A percentile compares a stretch with the other conserved stretches of the same genome.
These are phyloP conservation scores for Anthostomella pinea DNA, from an alignment of 2,329 filamentous ascomycete genomes.

Conservation along the genomic window DNA sequence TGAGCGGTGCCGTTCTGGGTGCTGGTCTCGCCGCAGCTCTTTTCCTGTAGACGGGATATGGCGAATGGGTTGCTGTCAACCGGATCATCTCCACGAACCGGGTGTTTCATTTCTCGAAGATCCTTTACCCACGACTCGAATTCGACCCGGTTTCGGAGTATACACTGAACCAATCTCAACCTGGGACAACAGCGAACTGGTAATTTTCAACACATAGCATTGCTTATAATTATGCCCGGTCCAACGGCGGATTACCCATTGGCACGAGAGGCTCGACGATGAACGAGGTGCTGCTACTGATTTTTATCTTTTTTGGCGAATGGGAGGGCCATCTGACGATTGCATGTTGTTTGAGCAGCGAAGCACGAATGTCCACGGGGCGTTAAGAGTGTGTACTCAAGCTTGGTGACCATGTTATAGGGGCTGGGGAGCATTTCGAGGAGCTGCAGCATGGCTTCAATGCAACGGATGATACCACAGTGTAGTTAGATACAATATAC, in stretches of 20 bases:
- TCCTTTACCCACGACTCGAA: conserved; percentile 21
- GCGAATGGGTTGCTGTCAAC: neutral
- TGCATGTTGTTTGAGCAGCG: too few relatives aligned
- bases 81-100: conserved; percentile 16
- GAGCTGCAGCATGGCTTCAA: too few relatives aligned
- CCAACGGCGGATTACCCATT: conserved; percentile 10
- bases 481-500: too few relatives aligned
- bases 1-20: conserved; percentile 24
- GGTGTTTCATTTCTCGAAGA: conserved; percentile 22
- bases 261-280: neutral
- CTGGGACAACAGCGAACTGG: conserved; percentile 9
- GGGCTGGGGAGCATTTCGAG: too few relatives aligned
- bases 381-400: too few relatives aligned
- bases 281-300: neutral
- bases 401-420: too few relatives aligned
- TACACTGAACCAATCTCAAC: conserved; percentile 9
- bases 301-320: conserved; percentile 5
- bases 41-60: conserved; percentile 22
- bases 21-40: conserved; percentile 26
- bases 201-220: conserved; percentile 14
- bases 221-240: conserved; percentile 30
- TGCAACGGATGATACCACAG: too few relatives aligned
- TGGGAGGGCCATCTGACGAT: conserved; percentile 15
- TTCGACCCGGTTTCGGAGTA: conserved; percentile 12
- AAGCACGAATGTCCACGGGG: too few relatives aligned